Evolutionary conservation across 306 rosid genomes (phyloP), one percentile per base, ranked within the genome.

Genomic region (Arachis stenosperma): DNA sequence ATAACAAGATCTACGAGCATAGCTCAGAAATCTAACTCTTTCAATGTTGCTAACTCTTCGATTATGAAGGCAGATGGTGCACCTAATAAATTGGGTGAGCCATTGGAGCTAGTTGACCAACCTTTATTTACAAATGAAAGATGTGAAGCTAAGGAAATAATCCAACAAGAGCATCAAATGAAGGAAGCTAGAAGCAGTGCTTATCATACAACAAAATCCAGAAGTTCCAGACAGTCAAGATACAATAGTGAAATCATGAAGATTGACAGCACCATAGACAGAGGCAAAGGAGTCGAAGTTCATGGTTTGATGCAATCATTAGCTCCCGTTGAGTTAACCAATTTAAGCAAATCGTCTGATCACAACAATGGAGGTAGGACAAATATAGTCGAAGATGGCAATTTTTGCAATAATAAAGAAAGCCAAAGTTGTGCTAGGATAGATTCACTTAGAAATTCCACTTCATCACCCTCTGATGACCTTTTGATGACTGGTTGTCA

Each of bases 1-100:
- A 43, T 82, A 30, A 75, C 85, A 71, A 77, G 87, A 78, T 81
- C 87, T 68, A 82, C 61, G 86, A 70, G 78, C 75, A 61, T 81
- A 55, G 82, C 78, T 40, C 76, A 41, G 51, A 75, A 82, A 54
- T 59, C 62, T 43, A 79, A 75, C 59, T 55, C 81, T 63, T 68
- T 56, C 69, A 60, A 83, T 71, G 83, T 43, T 67, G 75, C 61
- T 67, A 73, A 73, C 53, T 81, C 78, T 58, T 60, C 76, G n/a
- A 30, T 46, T 54, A 75, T 53, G 74, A 60, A 67, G 69, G 70
- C 67, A 75, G 72, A 64, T 77, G 87, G 42, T 29, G 74, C 62
- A 56, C 66, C 29, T 78, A 78, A 77, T 78, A 60, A 79, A 67
- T 79, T 8, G 67, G 76, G 74, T 40, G 79, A 78, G 51, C 75